Conservation (phyloP, 441 rosid genomes). For the Populus trichocarpa region DNA sequence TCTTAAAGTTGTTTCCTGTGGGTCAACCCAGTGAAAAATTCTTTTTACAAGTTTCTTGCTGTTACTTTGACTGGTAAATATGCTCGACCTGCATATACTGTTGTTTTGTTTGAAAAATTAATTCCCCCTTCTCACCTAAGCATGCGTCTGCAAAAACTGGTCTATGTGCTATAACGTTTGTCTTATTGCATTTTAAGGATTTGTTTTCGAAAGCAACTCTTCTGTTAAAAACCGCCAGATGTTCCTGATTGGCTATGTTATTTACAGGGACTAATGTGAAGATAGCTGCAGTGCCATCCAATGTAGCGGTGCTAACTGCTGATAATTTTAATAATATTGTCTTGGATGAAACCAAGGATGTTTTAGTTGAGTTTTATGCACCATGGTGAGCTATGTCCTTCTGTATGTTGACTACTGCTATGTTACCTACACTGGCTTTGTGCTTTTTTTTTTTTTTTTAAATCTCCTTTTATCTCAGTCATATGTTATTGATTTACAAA, state of each 20-base stretch:
- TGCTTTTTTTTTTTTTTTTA: background rate
- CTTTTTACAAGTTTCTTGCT: background rate
- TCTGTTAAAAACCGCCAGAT: background rate
- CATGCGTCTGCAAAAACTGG: background rate
- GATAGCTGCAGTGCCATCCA: slow-evolving; percentile 65
- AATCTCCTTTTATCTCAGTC: slow-evolving; percentile 7
- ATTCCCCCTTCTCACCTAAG: background rate
- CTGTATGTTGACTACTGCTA: background rate
- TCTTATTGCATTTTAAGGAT: background rate
- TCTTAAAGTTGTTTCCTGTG: background rate
- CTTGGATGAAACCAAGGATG: slow-evolving; percentile 77
- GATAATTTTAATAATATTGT: slow-evolving; percentile 78
- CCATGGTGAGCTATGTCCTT: slow-evolving; percentile 57
- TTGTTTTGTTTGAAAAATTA: background rate
- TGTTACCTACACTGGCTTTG: background rate
- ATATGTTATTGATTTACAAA: slow-evolving; percentile 29
- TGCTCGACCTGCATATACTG: background rate
- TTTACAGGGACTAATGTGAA: slow-evolving; percentile 81
- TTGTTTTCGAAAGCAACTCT: background rate
- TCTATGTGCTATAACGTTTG: background rate
- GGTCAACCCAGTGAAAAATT: background rate
- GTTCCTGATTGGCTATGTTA: slow-evolving; percentile 9
- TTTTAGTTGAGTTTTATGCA: slow-evolving; percentile 91
- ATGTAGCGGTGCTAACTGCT: slow-evolving; percentile 59
- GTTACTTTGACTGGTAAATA: background rate